Conservation (phyloP, 306 rosid species). For the Rosa rugosa region DNA sequence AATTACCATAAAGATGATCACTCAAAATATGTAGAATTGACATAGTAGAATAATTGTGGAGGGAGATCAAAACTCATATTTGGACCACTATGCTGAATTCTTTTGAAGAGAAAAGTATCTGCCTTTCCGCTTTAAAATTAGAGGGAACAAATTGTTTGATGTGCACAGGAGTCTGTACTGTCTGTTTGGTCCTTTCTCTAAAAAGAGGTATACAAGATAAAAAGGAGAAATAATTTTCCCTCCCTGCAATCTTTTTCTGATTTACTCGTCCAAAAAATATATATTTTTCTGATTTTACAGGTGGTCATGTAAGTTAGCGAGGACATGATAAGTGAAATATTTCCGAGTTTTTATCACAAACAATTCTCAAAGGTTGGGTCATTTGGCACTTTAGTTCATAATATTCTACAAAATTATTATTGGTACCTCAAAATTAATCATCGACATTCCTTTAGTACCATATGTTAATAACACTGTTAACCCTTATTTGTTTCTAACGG, state of each 20-base stretch:
- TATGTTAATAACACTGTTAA: too few species aligned
- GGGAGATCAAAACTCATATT: not conserved
- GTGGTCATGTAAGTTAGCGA: not conserved
- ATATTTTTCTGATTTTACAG: not conserved
- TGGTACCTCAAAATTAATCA: too few species aligned
- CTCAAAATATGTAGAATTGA: not conserved
- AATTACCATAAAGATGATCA: not conserved
- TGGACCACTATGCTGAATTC: not conserved
- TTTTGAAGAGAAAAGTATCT: not conserved
- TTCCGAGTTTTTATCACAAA: not conserved
- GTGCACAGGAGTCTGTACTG: not conserved
- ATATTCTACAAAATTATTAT: too few species aligned
- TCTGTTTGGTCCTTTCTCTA: not conserved
- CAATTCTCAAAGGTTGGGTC: too few species aligned
- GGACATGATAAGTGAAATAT: slow-evolving; percentile 15
- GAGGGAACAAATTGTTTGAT: slow-evolving; percentile 7
- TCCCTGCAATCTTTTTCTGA: not conserved
- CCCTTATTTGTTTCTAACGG: too few species aligned
- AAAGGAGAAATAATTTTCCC: slow-evolving; percentile 6
- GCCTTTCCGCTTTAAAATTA: not conserved
- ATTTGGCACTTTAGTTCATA: too few species aligned
- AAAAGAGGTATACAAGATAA: not conserved
- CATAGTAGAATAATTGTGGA: not conserved
- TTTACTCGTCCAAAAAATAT: too few species aligned
- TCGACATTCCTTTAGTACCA: too few species aligned